Conservation (phyloP, 371 early-diverging fungal species). For the Entomophthora muscae region DNA sequence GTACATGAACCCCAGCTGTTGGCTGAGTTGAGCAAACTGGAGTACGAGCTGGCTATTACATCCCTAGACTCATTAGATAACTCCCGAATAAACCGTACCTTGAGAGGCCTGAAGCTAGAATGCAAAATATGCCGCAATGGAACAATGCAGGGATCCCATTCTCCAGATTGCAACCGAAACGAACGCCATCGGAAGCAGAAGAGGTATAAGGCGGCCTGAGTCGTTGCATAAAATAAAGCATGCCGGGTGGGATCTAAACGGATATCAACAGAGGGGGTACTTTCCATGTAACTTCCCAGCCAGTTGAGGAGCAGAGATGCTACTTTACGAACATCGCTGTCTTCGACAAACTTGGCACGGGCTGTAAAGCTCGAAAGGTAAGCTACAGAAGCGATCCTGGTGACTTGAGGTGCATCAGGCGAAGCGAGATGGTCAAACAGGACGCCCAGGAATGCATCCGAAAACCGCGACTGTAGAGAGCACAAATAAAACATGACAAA, state of each 20-base stretch:
- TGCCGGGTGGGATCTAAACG: conserved; percentile 30
- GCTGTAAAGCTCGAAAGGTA: conserved; percentile 80
- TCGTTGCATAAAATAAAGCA: conserved; percentile 67
- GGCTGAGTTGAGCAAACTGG: conserved; percentile 68
- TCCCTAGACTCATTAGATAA: conserved; percentile 18
- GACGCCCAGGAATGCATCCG: conserved; percentile 62
- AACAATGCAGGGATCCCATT: conserved; percentile 34
- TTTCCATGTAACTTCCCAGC: conserved; percentile 44
- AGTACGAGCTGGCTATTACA: conserved; percentile 60
- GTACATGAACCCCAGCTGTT: conserved; percentile 67
- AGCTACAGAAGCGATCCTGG: conserved; percentile 61
- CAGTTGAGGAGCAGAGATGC: conserved; percentile 45
- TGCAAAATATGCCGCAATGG: conserved; percentile 57
- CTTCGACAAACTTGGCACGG: conserved; percentile 58
- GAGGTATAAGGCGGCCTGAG: conserved; percentile 78
- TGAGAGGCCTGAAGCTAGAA: conserved; percentile 70
- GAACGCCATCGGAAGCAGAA: conserved; percentile 89
- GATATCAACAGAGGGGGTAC: conserved; percentile 10
- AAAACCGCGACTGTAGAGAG: conserved; percentile 39
- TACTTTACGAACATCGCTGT: conserved; percentile 36
- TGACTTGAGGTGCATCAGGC: conserved; percentile 36
- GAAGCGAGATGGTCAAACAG: conserved; percentile 42
- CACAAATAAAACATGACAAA: conserved; percentile 74
- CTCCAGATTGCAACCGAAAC: conserved; percentile 17
- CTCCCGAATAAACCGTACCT: conserved; percentile 18